A percentile compares a stretch with the other conserved stretches of the same genome.
Evolutionary conservation across 2,329 filamentous ascomycete species (phyloP).

Genomic region (Phyllosticta citribraziliensis): DNA sequence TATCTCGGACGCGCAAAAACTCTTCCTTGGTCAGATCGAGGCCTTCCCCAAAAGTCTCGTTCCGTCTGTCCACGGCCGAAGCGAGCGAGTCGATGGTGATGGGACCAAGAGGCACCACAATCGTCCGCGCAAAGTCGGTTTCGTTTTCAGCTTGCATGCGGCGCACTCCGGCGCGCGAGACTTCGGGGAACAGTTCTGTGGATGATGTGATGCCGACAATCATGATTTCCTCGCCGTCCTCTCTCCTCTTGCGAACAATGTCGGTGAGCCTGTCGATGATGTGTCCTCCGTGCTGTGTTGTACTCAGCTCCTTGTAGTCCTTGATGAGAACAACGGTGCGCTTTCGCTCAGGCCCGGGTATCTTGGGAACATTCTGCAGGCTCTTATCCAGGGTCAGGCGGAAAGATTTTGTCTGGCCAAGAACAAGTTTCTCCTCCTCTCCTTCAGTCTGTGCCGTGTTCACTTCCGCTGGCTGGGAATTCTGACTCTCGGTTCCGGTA

Average conservation of each 20-base stretch:
- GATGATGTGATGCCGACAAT: constrained; percentile 69
- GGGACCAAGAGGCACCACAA: constrained; percentile 15
- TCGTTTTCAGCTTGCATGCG: constrained; percentile 35
- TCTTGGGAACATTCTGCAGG: background rate
- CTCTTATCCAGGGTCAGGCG: background rate
- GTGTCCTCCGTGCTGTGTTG: constrained; percentile 56
- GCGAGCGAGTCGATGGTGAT: background rate
- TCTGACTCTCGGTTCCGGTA: background rate
- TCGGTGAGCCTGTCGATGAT: constrained; percentile 62
- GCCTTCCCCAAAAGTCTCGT: background rate
- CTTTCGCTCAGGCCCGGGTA: background rate
- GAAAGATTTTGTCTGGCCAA: background rate
- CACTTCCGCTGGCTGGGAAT: no score
- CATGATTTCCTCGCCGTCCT: constrained; percentile 60
- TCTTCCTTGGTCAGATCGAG: background rate
- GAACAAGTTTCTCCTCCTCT: background rate
- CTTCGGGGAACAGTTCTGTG: constrained; percentile 36
- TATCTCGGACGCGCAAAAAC: constrained; percentile 17
- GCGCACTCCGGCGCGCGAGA: constrained; percentile 35
- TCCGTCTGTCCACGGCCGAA: background rate
- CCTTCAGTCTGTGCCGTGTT: background rate
- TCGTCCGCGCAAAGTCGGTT: constrained; percentile 24
- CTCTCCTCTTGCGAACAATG: constrained; percentile 62
- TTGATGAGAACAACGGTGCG: constrained; percentile 64
- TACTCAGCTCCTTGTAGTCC: constrained; percentile 70